Percentiles rank a stretch among this genome's conserved stretches.
phyloP scores from a whole-genome alignment of 495 filamentous ascomycete species.

The Chaetomium cochliodes region DNA sequence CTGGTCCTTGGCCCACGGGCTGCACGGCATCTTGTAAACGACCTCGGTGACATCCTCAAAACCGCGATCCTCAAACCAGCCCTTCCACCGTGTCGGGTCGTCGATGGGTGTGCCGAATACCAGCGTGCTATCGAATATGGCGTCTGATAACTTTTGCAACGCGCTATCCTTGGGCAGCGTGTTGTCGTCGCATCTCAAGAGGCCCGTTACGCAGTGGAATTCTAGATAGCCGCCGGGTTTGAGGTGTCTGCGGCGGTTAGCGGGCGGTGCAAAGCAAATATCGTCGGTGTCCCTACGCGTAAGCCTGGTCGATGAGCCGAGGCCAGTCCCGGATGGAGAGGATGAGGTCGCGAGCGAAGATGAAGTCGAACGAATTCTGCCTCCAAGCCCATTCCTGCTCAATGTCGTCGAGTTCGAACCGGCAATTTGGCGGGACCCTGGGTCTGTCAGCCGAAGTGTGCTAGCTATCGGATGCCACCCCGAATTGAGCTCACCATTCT shows the following conservation, averaged over 20 bases:
- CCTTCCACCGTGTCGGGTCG: conserved; percentile 39
- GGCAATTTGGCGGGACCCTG: conserved; percentile 41
- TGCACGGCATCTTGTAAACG: conserved; percentile 50
- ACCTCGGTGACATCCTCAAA: conserved; percentile 50
- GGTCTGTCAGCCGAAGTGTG: background rate
- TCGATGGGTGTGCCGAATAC: conserved; percentile 31
- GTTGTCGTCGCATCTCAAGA: conserved; percentile 36
- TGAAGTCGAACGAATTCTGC: conserved; percentile 59
- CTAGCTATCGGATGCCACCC: background rate
- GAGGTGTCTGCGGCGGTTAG: conserved; percentile 29
- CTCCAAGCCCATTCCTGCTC: conserved; percentile 55
- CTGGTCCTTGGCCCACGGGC: conserved; percentile 53
- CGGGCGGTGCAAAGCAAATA: background rate
- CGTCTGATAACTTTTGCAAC: conserved; percentile 26
- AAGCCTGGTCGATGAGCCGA: conserved; percentile 24
- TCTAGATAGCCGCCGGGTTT: conserved; percentile 52
- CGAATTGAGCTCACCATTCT: conserved; percentile 5
- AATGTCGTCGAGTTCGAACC: conserved; percentile 59
- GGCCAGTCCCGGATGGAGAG: conserved; percentile 13
- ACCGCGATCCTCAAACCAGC: conserved; percentile 39
- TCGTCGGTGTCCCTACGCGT: conserved; percentile 18
- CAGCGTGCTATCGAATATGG: conserved; percentile 26
- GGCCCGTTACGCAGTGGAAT: conserved; percentile 41
- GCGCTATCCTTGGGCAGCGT: conserved; percentile 24
- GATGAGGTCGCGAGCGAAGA: conserved; percentile 47